Evolutionary conservation across 1,139 yeast genomes (phyloP), one percentile per base, ranked within the genome.

Genomic region (Lodderomyces margitis): DNA sequence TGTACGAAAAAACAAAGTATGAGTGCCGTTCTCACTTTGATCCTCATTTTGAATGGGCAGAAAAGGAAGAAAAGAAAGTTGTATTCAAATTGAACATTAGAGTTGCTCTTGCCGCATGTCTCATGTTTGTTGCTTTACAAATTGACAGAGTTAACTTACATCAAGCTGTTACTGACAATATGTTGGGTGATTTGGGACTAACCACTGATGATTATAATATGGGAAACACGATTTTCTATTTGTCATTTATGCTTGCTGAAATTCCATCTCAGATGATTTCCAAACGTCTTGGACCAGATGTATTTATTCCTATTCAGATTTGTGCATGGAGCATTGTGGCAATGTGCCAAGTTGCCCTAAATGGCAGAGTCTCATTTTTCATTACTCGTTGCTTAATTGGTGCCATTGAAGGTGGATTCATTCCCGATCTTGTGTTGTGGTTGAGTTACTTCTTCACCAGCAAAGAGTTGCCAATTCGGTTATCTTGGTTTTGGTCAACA

Each of bases 1-100:
- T 68, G 15, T 67, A 68, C 42, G 65, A 61, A 31, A 48, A 47
- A 2, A 55, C 61, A 25, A 39, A 62, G 3, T 68, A 68, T 47
- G 73, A 67, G 48, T 60, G 72, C 45, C 55, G 62, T 30, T 50
- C 49, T 17, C 61, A 49, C 10, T 64, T 66, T 41, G 72, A 68
- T 47, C 70, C 71, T 1, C 54, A 56, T 1, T 58, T 61, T 42
- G 57, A 59, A 11, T 67, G 72, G 72, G 56, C 63, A 4, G 44
- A 50, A 17, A 57, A 57, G 42, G 73, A 67, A 52, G 73, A 67
- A 42, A 52, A 53, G 40, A 54, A 47, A 34, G 41, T 64, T 7
- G 42, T 55, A n/a, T 40, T 56, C 31, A 62, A 59, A 38, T 48
- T 59, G 21, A 61, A 64, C 44, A 49, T 48, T 47, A 49, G 58